phyloP scores from a whole-genome alignment of 768 basidiomycete species.

The Kwoniella shandongensis region DNA sequence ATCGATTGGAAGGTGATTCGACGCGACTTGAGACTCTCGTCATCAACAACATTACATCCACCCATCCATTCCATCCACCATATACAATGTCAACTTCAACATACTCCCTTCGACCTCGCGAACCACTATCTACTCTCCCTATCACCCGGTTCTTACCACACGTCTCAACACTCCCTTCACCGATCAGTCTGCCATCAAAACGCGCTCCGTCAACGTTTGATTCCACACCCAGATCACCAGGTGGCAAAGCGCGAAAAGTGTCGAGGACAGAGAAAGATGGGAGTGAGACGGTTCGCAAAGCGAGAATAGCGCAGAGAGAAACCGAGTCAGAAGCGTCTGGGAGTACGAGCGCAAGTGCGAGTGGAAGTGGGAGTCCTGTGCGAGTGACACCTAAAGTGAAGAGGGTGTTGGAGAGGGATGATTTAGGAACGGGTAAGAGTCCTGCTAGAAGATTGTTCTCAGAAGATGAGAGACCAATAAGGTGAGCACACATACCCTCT shows the following conservation, averaged over 20 bases:
- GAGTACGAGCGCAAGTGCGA: neutral
- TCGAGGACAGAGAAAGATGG: constrained; percentile 15
- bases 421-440: constrained; percentile 38
- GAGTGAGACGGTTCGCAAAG: constrained; percentile 11
- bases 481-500: constrained; percentile 6
- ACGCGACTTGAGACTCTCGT: too few relatives aligned
- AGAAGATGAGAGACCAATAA: constrained; percentile 11
- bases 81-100: constrained; percentile 15
- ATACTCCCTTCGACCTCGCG: constrained; percentile 1
- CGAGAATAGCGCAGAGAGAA: constrained; percentile 1
- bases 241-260: constrained; percentile 8
- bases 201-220: constrained; percentile 11
- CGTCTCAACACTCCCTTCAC: constrained; percentile 17
- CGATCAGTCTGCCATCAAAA: constrained; percentile 20
- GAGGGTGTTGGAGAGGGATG: constrained; percentile 31
- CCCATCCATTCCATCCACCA: neutral
- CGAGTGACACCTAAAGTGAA: constrained; percentile 34
- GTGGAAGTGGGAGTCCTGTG: neutral
- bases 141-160: constrained; percentile 3
- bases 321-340: neutral
- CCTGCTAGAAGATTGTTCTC: constrained; percentile 41
- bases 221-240: constrained; percentile 7
- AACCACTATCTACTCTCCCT: constrained; percentile 10
- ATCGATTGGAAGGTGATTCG: too few relatives aligned
- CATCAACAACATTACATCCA: neutral